Conservation (phyloP, 371 early-diverging fungal genomes). For the Dentiscutata heterogama region DNA sequence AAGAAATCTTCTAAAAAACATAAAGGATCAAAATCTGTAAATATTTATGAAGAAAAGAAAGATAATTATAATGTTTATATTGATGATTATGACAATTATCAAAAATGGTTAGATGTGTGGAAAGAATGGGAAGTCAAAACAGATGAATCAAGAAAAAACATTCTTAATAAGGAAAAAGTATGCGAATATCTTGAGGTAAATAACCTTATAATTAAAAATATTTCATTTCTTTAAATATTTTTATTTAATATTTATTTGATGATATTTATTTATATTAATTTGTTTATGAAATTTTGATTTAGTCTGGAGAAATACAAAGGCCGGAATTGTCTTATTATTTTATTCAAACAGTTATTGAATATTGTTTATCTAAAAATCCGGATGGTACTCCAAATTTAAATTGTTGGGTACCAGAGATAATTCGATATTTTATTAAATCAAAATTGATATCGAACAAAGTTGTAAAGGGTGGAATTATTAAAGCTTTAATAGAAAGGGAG, state of each 20-base stretch:
- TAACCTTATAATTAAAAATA: constrained; percentile 44
- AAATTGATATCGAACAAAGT: constrained; percentile 58
- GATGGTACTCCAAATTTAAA: constrained; percentile 55
- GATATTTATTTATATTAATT: background rate
- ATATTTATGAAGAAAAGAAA: background rate
- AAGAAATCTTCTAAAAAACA: background rate
- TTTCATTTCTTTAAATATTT: constrained; percentile 27
- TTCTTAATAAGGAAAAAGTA: constrained; percentile 4
- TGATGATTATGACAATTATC: constrained; percentile 38
- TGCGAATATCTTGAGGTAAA: constrained; percentile 43
- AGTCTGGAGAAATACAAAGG: constrained; percentile 31
- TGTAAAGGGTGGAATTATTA: constrained; percentile 61
- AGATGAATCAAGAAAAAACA: constrained; percentile 45
- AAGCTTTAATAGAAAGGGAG: constrained; percentile 61
- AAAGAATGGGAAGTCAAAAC: constrained; percentile 46
- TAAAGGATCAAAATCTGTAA: background rate
- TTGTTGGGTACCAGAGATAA: constrained; percentile 65
- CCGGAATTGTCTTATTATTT: constrained; percentile 64
- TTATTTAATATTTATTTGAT: constrained; percentile 1
- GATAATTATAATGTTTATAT: background rate
- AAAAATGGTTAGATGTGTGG: constrained; percentile 15
- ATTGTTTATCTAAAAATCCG: constrained; percentile 52
- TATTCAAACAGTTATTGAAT: constrained; percentile 55
- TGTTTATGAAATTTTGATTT: background rate
- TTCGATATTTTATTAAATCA: constrained; percentile 62